phyloP scores from a whole-genome alignment of 2,329 filamentous ascomycete genomes.

The Emergomyces orientalis region DNA sequence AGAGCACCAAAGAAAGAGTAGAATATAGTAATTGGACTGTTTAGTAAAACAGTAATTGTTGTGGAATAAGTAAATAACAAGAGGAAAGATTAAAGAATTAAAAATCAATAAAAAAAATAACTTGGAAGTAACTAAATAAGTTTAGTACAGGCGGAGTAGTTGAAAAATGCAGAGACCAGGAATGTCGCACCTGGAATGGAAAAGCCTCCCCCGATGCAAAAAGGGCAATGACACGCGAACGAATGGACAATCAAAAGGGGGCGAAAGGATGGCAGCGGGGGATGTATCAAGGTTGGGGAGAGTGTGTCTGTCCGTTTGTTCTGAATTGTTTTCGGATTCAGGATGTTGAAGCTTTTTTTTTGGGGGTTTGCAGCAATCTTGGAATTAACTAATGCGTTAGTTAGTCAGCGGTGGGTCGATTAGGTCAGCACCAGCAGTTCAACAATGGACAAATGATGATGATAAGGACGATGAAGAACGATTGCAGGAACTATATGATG shows the following conservation, averaged over 20 bases:
- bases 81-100: background rate
- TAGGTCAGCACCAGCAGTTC: background rate
- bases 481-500: too few species aligned
- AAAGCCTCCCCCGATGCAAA: background rate
- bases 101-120: background rate
- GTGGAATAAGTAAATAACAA: background rate
- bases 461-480: too few species aligned
- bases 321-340: background rate
- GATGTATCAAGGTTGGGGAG: background rate
- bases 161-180: background rate
- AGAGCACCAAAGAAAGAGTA: background rate
- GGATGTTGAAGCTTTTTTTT: background rate
- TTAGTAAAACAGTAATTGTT: background rate
- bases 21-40: background rate
- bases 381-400: background rate
- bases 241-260: background rate
- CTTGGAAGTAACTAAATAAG: background rate
- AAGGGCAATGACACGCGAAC: background rate
- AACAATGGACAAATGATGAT: too few species aligned
- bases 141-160: background rate
- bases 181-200: background rate
- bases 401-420: background rate
- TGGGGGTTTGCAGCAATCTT: background rate
- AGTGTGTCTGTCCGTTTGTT: background rate
- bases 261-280: background rate